These are phyloP conservation scores for Trichomonas gallinae DNA, from an alignment of 208 protist genomes.

Conservation along the genomic window DNA sequence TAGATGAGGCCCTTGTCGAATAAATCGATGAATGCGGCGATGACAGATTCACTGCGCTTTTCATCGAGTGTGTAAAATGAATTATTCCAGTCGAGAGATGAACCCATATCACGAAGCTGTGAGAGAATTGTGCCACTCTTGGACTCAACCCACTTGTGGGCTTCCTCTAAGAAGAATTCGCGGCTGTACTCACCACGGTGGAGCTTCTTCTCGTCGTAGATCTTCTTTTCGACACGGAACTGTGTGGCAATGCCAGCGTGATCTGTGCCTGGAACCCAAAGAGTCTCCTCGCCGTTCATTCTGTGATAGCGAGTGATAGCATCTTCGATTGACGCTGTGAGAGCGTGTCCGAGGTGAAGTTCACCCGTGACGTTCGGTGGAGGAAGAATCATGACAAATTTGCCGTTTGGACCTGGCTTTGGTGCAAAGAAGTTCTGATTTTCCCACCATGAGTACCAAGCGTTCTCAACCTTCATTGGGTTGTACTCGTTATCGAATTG, in stretches of 20 bases:
- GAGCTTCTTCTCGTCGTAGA: constrained; percentile 22
- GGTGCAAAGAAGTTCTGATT: constrained; percentile 74
- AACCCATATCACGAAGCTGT: constrained; percentile 81
- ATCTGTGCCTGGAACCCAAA: constrained; percentile 97
- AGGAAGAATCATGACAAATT: constrained; percentile 87
- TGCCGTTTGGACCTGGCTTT: background rate
- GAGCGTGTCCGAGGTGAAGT: constrained; percentile 97
- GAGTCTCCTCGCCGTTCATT: constrained; percentile 67
- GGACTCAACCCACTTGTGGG: constrained; percentile 92
- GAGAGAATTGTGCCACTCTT: constrained; percentile 75
- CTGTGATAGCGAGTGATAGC: constrained; percentile 40
- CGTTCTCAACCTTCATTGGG: constrained; percentile 63
- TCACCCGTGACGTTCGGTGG: constrained; percentile 99
- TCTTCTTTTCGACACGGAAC: constrained; percentile 42
- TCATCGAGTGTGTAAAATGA: constrained; percentile 97
- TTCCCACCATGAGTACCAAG: constrained; percentile 95
- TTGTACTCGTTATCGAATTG: background rate
- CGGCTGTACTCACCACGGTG: constrained; percentile 80
- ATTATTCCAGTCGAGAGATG: constrained; percentile 92
- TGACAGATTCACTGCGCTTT: constrained; percentile 64
- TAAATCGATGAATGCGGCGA: constrained; percentile 83
- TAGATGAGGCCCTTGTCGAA: constrained; percentile 85
- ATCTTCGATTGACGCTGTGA: constrained; percentile 61
- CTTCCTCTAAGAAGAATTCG: constrained; percentile 78
- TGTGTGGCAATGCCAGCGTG: constrained; percentile 74